These are phyloP conservation scores for Yarrowia sp. DNA, from an alignment of 805 yeast genomes.

Conservation along the genomic window DNA sequence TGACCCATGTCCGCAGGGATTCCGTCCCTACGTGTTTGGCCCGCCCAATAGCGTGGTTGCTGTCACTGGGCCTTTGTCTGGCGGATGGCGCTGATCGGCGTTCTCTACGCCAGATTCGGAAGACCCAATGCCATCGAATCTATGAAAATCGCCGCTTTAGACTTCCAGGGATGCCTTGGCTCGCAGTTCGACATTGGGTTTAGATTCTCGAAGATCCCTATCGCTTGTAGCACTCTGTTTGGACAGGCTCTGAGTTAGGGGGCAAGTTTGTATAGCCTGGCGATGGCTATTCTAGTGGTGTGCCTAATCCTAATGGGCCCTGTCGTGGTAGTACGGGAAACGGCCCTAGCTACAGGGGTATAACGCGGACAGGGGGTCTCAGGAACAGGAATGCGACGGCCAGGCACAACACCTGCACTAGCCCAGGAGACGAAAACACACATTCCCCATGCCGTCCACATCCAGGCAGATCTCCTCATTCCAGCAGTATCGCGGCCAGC, in stretches of 20 bases:
- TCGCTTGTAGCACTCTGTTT: constrained; percentile 3
- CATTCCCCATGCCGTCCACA: neutral
- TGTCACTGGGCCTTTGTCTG: neutral
- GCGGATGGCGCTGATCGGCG: constrained; percentile 11
- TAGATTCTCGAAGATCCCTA: neutral
- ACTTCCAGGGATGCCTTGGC: constrained; percentile 11
- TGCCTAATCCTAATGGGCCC: constrained; percentile 6
- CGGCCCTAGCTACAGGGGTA: neutral
- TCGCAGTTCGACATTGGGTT: neutral
- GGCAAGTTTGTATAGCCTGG: neutral
- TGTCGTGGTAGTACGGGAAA: neutral
- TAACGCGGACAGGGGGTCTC: neutral
- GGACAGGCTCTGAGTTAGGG: constrained; percentile 21
- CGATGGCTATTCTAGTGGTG: neutral
- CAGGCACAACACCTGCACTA: no score
- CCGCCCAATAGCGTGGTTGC: neutral
- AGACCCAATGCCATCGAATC: constrained; percentile 13
- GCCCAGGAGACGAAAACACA: neutral
- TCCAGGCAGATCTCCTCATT: neutral
- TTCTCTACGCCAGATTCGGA: constrained; percentile 4
- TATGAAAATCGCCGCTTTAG: neutral
- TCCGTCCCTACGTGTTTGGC: neutral
- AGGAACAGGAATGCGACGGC: no score
- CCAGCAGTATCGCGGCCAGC: neutral
- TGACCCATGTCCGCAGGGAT: neutral